Percentiles rank a stretch among this genome's conserved stretches.
These are phyloP conservation scores for Orbilia javanica DNA, from an alignment of 2,329 filamentous ascomycete species.

Conservation along the genomic window DNA sequence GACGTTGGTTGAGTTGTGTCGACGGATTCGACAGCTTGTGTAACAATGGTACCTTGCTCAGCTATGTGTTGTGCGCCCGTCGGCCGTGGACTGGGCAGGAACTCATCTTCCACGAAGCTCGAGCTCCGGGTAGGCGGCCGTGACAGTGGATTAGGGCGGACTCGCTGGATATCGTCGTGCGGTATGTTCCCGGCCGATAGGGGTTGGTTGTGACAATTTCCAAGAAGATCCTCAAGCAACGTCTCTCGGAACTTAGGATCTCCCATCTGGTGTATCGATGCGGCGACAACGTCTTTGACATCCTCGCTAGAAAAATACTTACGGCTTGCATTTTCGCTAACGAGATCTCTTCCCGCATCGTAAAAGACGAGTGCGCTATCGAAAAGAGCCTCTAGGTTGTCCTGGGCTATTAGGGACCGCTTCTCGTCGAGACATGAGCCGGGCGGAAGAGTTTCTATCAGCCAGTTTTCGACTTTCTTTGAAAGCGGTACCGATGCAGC, in stretches of 20 bases:
- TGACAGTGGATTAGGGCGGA: neutral
- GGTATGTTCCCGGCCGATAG: neutral
- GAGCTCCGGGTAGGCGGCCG: no score
- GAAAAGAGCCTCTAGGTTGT: constrained; percentile 6
- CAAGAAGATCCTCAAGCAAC: neutral
- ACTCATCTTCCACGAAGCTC: no score
- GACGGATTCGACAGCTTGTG: neutral
- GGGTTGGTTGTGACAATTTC: neutral
- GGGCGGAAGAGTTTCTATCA: neutral
- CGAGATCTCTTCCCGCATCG: neutral
- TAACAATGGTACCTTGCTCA: no score
- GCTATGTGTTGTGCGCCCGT: neutral
- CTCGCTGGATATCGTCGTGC: neutral
- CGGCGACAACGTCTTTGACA: neutral
- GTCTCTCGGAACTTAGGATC: neutral
- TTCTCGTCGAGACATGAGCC: constrained; percentile 8
- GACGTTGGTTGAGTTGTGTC: neutral
- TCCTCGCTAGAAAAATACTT: neutral
- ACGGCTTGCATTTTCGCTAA: neutral
- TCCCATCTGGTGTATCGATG: neutral
- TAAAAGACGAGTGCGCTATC: neutral
- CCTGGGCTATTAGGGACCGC: neutral
- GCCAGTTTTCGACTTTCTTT: constrained; percentile 1
- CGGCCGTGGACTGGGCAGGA: no score
- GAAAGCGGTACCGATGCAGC: neutral